Evolutionary conservation across 352 stramenopile genomes (phyloP), one percentile per base, ranked within the genome.

Genomic region (Pythium brassicae): DNA sequence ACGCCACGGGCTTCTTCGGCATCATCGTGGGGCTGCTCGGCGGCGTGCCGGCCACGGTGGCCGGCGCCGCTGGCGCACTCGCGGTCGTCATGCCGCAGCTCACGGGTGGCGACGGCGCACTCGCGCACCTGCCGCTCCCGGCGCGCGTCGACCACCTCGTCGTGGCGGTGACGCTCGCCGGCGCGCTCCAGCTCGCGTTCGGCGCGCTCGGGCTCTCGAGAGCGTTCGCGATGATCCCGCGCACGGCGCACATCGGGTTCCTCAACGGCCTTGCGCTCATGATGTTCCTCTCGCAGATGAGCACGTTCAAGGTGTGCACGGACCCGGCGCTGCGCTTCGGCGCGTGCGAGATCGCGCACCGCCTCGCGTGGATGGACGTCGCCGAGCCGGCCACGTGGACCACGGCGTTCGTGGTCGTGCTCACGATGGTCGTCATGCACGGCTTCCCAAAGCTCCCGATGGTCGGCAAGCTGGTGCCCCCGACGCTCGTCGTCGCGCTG

Each of bases 191-290:
- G 74, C 75, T 97, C 20, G 27, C 86, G 0, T 90, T 92, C 44
- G 89, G 91, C 0, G 32, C 92, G 3, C 55, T 96, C 4, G 78
- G 78, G 3, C 66, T 98, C 17, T 95, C 88, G 14, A 92, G 89
- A 55, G 80, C 98, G 23, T 96, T 99, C 48, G 76, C 88, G 9
- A 84, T 98, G 60, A 90, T 99, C 45, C 92, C 94, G 0, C 83
- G 94, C 62, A 96, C 92, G 8, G 94, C 97, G 11, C 97, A 98
- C 78, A 85, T 98, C 35, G 94, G 94, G 5, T 99, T 99, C 72
- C 83, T 98, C 25, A 98, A 98, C 71, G 94, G 95, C 3, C 75
- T 99, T 35, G 83, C 92, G 3, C 60, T 98, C 27, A 95, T 99
- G 62, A 97, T 99, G 83, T 89, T 96, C 35, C 72, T 96, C 32